A percentile compares a stretch with the other conserved stretches of the same genome.
Conservation (phyloP, 768 basidiomycete species). For the Leccinum ochraceum region DNA sequence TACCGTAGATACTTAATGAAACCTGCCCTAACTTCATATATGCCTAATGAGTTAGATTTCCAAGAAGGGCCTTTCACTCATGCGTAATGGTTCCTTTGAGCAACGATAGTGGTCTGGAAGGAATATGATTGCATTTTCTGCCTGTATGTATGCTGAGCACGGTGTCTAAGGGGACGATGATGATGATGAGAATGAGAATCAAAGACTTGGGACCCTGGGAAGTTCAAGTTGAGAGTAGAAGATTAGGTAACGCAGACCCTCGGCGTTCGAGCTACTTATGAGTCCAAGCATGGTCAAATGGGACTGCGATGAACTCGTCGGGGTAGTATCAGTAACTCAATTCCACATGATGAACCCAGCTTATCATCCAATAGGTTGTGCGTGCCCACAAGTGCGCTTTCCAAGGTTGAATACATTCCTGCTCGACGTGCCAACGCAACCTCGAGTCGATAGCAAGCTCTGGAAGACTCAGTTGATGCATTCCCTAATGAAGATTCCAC, state of each 20-base stretch:
- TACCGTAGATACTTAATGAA: not conserved
- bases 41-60: not conserved
- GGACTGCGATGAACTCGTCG: not conserved
- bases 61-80: not conserved
- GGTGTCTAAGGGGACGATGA: not conserved
- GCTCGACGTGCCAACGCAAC: not conserved
- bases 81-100: not conserved
- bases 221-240: not conserved
- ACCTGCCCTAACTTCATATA: not conserved
- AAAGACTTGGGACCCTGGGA: not conserved
- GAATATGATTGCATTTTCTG: not conserved
- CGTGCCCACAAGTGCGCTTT: not conserved
- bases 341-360: not conserved
- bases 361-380: not conserved
- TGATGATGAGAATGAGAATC: not conserved
- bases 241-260: not conserved
- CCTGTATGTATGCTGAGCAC: not conserved
- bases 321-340: not conserved
- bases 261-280: not conserved
- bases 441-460: not conserved
- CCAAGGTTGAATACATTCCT: not conserved
- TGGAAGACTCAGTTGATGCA: too few species aligned
- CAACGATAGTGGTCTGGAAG: not conserved
- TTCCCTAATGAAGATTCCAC: too few species aligned
- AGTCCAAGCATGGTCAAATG: not conserved